phyloP scores from a whole-genome alignment of 1,284 basidiomycete genomes.

The Trametes polyzona region DNA sequence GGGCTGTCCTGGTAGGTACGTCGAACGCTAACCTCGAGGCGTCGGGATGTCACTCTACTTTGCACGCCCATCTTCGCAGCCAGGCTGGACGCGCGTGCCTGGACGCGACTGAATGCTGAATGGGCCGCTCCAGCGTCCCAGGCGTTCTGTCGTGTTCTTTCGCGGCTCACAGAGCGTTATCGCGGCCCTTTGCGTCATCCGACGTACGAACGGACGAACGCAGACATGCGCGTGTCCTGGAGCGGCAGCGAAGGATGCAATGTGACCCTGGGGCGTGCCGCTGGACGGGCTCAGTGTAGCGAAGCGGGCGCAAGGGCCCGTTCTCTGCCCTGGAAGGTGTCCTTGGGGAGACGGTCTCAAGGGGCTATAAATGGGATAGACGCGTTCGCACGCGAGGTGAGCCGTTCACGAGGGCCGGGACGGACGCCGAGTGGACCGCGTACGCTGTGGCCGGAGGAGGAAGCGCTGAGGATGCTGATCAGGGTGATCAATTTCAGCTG shows the following conservation, averaged over 20 bases:
- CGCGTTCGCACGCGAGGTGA: neutral
- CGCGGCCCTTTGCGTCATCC: neutral
- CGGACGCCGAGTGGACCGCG: neutral
- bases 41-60: neutral
- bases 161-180: neutral
- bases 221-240: slow-evolving; percentile 1
- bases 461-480: neutral
- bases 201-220: too few species aligned
- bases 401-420: neutral
- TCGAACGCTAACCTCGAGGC: slow-evolving; percentile 16
- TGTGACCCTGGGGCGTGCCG: slow-evolving; percentile 2
- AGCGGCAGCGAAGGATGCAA: neutral
- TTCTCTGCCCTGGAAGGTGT: neutral
- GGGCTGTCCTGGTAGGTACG: neutral
- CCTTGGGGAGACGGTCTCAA: neutral
- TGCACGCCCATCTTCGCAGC: too few species aligned
- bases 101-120: slow-evolving; percentile 6
- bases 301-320: neutral
- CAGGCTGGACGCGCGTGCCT: slow-evolving; percentile 1
- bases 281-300: neutral
- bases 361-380: neutral
- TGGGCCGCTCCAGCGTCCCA: neutral
- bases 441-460: neutral
- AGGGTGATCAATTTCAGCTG: neutral
- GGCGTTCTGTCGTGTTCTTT: neutral